Conservation (phyloP, 768 basidiomycete species). For the Hemileccinum impolitum region DNA sequence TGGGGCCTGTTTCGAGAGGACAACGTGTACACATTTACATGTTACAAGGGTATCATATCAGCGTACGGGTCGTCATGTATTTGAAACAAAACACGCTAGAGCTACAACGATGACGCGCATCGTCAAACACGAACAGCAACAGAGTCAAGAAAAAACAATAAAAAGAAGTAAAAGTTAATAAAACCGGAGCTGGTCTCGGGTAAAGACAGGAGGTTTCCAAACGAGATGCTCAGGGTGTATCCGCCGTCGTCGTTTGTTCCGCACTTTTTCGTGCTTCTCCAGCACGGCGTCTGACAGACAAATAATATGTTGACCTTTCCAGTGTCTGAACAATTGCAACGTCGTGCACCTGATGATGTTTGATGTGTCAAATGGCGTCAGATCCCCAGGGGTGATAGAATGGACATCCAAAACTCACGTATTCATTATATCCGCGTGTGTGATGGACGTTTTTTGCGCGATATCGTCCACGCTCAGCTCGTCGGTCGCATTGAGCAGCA, state of each 20-base stretch:
- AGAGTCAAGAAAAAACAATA: not conserved
- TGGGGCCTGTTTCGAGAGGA: conserved; percentile 1
- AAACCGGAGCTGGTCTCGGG: conserved; percentile 84
- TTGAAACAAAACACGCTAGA: conserved; percentile 16
- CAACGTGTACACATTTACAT: conserved; percentile 8
- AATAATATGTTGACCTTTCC: conserved; percentile 92
- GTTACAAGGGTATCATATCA: conserved; percentile 15
- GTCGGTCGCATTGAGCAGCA: conserved; percentile 65
- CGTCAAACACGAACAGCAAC: not conserved
- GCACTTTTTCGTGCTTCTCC: conserved; percentile 85
- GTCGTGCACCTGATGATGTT: conserved; percentile 72
- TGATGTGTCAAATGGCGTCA: conserved; percentile 14
- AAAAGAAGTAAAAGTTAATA: conserved; percentile 18
- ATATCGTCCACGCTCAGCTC: conserved; percentile 96
- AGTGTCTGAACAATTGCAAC: conserved; percentile 91
- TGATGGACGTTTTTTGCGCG: conserved; percentile 92
- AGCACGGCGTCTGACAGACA: conserved; percentile 87
- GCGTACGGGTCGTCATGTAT: conserved; percentile 9
- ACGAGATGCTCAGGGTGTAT: conserved; percentile 78
- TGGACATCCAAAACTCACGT: conserved; percentile 62
- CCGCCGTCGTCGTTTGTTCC: conserved; percentile 69
- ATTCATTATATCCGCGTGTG: conserved; percentile 95
- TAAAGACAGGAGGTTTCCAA: conserved; percentile 97
- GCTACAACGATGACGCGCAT: conserved; percentile 21
- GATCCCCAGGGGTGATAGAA: conserved; percentile 1